Base-by-base conservation (phyloP, 2,329 filamentous ascomycete species). In the Xylariaceae sp. region DNA sequence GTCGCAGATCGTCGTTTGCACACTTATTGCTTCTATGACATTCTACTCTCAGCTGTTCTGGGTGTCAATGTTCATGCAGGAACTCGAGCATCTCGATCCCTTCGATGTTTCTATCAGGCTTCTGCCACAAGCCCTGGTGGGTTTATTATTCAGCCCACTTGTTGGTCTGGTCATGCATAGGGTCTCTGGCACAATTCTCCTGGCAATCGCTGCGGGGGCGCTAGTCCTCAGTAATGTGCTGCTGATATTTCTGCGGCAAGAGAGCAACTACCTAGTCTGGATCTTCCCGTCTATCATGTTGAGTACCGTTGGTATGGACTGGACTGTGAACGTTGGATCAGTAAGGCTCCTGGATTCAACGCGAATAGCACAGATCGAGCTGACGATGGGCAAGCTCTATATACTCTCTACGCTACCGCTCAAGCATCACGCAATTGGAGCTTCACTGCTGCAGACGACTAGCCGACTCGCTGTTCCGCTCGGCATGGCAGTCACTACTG, bases 61-160 rank as follows among this genome's bases (percentile, higher is more conserved):
- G 55, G 43, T 57, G 10, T 52, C 52, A 2, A 49, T 57, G 45
- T 59, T 56, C 42, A 47, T 58, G 47, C 53, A 57, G 34, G 42
- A 55, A 18, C 28, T 57, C 3, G 49, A 54, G 19, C 39, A 43
- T 6, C 43, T 57, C 5, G 42, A 43, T n/a, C 46, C 52, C 13
- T 50, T 59, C 26, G 47, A 55, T 19, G 49, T 57, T 13, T 52
- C 52, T 4, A 42, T 53, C 2, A 45, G 53, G 16, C 37, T 58
- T 5, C 33, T 59, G n/a, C 55, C 56, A 10, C 56, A 59, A 38
- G 55, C 54, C 31, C 39, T 56, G 5, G 38, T 55, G 31, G 53
- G 52, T 9, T 31, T 57, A 12, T 27, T 55, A n/a, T 32, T 56
- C 10, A 55, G 56, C n/a, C 52, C 55, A 23, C 42, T 57, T 8